Evolutionary conservation across 192 early-diverging fungal genomes (phyloP).

Genomic region (Dissophora globulifera): DNA sequence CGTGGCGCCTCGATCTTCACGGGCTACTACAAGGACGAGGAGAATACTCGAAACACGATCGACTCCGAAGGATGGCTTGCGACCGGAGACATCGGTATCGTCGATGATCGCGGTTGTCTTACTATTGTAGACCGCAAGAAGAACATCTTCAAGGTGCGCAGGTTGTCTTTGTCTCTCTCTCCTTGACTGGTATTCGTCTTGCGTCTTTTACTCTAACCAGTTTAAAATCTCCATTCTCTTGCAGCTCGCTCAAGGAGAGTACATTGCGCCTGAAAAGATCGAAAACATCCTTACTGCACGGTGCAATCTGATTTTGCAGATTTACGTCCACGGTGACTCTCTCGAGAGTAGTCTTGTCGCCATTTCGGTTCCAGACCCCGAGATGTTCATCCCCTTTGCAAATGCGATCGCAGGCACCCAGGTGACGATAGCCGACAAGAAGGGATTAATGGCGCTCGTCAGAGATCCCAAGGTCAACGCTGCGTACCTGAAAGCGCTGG

Average conservation of each 20-base stretch:
- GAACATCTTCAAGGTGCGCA: slow-evolving; percentile 75
- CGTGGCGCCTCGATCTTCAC: slow-evolving; percentile 73
- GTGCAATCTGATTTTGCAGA: slow-evolving; percentile 52
- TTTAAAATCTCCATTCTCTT: too few species aligned
- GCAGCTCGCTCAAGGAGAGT: slow-evolving; percentile 75
- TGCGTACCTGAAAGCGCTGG: slow-evolving; percentile 65
- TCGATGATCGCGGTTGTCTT: slow-evolving; percentile 70
- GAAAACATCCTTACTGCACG: slow-evolving; percentile 16
- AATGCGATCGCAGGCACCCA: slow-evolving; percentile 29
- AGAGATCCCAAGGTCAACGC: slow-evolving; percentile 54
- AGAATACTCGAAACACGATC: slow-evolving; percentile 80
- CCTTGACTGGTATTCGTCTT: background rate
- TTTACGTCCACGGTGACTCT: slow-evolving; percentile 66
- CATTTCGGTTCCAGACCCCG: slow-evolving; percentile 64
- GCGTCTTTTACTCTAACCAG: too few species aligned
- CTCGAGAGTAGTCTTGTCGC: slow-evolving; percentile 58
- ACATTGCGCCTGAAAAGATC: slow-evolving; percentile 88
- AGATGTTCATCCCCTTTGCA: slow-evolving; percentile 53
- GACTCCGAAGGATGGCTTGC: slow-evolving; percentile 85
- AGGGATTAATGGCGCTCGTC: slow-evolving; percentile 54
- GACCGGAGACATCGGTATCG: slow-evolving; percentile 83
- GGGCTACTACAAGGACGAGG: slow-evolving; percentile 85
- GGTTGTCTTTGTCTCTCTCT: background rate
- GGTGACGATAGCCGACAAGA: slow-evolving; percentile 17
- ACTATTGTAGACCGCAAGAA: slow-evolving; percentile 86